Conservation (phyloP, 2,329 filamentous ascomycete genomes). For the Hymenoscyphus fructigenus region DNA sequence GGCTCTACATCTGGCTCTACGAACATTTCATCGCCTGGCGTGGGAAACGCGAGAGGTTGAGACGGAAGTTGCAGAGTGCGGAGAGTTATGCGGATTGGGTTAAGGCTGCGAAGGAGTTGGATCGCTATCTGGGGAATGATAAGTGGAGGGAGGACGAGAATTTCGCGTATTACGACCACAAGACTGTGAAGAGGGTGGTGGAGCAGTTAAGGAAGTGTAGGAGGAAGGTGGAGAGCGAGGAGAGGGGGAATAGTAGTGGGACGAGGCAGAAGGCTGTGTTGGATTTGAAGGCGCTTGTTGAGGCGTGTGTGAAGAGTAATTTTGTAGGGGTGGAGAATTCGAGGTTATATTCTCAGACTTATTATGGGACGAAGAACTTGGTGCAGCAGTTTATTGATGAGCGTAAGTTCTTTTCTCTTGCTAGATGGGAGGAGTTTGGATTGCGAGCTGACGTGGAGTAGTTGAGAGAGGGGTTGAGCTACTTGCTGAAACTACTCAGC, state of each 20-base stretch:
- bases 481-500: constrained; percentile 64
- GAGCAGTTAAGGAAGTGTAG: constrained; percentile 70
- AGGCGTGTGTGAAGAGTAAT: constrained; percentile 96
- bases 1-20: constrained; percentile 88
- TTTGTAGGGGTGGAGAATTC: constrained; percentile 95
- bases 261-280: constrained; percentile 58
- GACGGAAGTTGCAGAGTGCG: constrained; percentile 69
- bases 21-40: constrained; percentile 91
- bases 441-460: constrained; percentile 34
- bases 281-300: constrained; percentile 73
- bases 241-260: constrained; percentile 43
- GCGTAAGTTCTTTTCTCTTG: constrained; percentile 45
- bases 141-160: constrained; percentile 76
- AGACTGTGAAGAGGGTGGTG: constrained; percentile 75
- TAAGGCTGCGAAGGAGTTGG: constrained; percentile 72
- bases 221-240: constrained; percentile 49
- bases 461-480: constrained; percentile 67
- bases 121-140: constrained; percentile 77
- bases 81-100: constrained; percentile 83
- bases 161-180: constrained; percentile 83
- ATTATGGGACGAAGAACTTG: constrained; percentile 94
- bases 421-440: constrained; percentile 8
- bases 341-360: constrained; percentile 93
- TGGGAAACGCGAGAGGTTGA: constrained; percentile 70
- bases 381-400: constrained; percentile 91